Evolutionary conservation across 805 yeast species (phyloP).

Genomic region (Suhomyces emberorum): DNA sequence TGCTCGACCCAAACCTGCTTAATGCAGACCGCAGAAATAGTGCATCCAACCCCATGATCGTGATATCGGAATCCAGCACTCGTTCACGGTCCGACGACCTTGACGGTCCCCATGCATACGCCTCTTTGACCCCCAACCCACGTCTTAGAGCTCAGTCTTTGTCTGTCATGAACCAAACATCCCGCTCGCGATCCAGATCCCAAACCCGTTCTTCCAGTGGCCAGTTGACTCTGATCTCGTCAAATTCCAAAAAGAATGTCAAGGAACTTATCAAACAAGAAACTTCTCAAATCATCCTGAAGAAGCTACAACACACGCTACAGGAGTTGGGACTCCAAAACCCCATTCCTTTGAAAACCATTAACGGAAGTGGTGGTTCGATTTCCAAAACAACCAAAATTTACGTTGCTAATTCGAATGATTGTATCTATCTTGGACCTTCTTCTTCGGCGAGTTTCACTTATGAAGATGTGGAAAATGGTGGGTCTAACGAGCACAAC

Average conservation of each 20-base stretch:
- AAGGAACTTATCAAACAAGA: constrained; percentile 39
- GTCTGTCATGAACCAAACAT: constrained; percentile 5
- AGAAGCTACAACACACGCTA: constrained; percentile 27
- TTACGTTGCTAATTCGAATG: constrained; percentile 38
- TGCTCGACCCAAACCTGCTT: constrained; percentile 16
- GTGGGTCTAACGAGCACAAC: constrained; percentile 15
- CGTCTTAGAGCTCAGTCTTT: constrained; percentile 7
- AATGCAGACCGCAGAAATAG: constrained; percentile 18
- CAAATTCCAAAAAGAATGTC: constrained; percentile 25
- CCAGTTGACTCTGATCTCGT: not conserved
- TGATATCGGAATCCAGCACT: constrained; percentile 15
- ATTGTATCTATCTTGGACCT: constrained; percentile 39
- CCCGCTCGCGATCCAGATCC: constrained; percentile 11
- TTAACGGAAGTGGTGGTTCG: constrained; percentile 21
- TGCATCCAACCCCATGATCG: constrained; percentile 19
- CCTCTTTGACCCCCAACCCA: constrained; percentile 2
- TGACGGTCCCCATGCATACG: not conserved
- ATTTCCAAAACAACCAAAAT: constrained; percentile 27
- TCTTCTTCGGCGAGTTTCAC: constrained; percentile 38
- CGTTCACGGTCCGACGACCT: not conserved
- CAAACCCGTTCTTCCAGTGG: constrained; percentile 1
- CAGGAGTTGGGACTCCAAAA: constrained; percentile 38
- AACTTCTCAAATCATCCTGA: constrained; percentile 33
- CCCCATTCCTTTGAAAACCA: constrained; percentile 35
- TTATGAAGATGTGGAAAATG: constrained; percentile 43